Evolutionary conservation across 495 filamentous ascomycete species (phyloP), one percentile per base, ranked within the genome.

Genomic region (Symbiotaphrina buchneri): DNA sequence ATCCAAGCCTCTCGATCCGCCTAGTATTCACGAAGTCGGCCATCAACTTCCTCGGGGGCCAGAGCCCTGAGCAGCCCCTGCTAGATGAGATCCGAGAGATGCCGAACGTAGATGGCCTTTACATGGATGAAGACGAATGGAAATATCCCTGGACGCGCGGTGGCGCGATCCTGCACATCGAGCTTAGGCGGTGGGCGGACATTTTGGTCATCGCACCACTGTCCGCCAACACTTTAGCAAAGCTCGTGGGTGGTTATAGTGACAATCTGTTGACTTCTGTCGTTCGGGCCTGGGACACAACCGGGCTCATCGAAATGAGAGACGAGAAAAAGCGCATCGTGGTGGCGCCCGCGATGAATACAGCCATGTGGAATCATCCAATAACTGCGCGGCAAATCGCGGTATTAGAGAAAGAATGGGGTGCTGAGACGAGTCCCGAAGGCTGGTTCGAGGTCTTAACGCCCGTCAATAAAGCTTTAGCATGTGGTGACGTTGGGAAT

Each of bases 351-450:
- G 66, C 71, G 10, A 83, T 90, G 79, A 85, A 90, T 53, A 79
- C 71, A n/a, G 70, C 68, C 2, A 91, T 91, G 85, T 92, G 74
- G 74, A 55, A 56, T 31, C 77, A 93, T 50, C 83, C 83, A 11
- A 50, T 92, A 23, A 92, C 82, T 0, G 53, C 44, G 28, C 64
- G 67, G 38, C 76, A 90, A 32, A 46, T 92, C 6, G 41, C 45
- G n/a, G 49, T 74, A 0, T 50, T 92, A 21, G 53, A 65, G 34
- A 65, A 73, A n/a, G 74, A 82, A 31, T 84, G 78, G 77, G 69
- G 62, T 20, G 51, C 67, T 33, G 42, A 38, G 40, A 38, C 2
- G 39, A 40, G 20, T 39, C 33, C 11, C 34, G 40, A 56, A 20
- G 74, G 71, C 2, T 93, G 81, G 84, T 61, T 91, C 31, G 62